Evolutionary conservation across 192 early-diverging fungal genomes (phyloP), one percentile per base, ranked within the genome.

Genomic region (Umbelopsis sp.): DNA sequence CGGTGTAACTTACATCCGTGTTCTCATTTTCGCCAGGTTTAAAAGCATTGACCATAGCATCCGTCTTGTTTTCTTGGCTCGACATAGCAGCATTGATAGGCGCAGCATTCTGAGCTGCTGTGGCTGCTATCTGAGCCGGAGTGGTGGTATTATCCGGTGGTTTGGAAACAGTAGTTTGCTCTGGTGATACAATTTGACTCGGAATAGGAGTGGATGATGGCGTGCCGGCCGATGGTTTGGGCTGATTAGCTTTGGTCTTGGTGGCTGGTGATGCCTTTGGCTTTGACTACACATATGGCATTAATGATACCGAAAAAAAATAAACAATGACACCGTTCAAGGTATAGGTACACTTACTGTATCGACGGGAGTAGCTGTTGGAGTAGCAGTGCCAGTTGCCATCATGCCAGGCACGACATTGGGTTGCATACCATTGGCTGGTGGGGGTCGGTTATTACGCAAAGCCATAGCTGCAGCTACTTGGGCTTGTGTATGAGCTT

Each of bases 201-300:
- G 56, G 56, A 0, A 62, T 31, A 20, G 56, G 56, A 0, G 56
- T 62, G 0, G 56, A 17, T 34, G 56, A 62, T n/a, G 56, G 56
- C 7, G 56, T 62, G 56, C 31, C 31, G 4, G 56, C 56, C 3
- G 56, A 12, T 62, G 26, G 12, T 32, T 36, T 62, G 6, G 31
- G 6, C 29, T 56, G 53, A 8, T 41, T 41, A 11, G 20, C 47
- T 49, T 59, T 59, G 29, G 54, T 32, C 56, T 62, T 62, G 16
- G 12, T 56, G 4, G 56, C 56, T 11, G 56, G 56, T n/a, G 56
- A 62, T 34, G 56, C 56, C 56, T 62, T 62, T 31, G 56, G 56
- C 56, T 62, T 62, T 29, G 52, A 22, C 52, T 53, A 26, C 1
- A 5, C 12, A 41, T 9, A 49, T 17, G 16, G 16, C 3, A 5